Evolutionary conservation across 495 filamentous ascomycete species (phyloP).

Genomic region (Daldinia concentrica): DNA sequence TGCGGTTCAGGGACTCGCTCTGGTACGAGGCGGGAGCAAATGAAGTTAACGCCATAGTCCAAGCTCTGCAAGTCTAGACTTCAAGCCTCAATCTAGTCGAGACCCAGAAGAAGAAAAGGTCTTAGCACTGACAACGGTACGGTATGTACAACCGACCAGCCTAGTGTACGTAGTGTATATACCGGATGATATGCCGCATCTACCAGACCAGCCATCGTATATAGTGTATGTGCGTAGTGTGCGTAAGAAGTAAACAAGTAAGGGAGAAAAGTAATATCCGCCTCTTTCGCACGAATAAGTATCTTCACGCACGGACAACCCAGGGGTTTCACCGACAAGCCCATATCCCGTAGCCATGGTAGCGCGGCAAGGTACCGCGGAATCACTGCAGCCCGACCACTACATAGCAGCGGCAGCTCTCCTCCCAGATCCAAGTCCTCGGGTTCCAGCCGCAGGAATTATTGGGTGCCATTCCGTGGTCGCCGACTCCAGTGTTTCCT

Average conservation of each 20-base stretch:
- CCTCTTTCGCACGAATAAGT: not conserved
- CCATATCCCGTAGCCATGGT: not conserved
- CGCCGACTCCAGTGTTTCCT: constrained; percentile 2
- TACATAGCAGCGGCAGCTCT: not conserved
- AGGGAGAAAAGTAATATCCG: not conserved
- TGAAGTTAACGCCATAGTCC: not conserved
- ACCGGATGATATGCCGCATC: not conserved
- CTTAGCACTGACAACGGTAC: not conserved
- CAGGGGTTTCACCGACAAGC: constrained; percentile 5
- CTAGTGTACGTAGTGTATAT: not conserved
- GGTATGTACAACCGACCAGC: not conserved
- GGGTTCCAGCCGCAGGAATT: constrained; percentile 19
- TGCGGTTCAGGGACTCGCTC: not conserved
- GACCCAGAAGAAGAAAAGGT: not conserved
- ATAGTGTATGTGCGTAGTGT: not conserved
- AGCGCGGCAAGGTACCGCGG: not conserved
- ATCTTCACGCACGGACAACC: not conserved
- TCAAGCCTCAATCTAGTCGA: not conserved
- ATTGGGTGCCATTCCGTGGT: not conserved
- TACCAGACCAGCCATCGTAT: not conserved
- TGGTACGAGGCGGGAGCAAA: not conserved
- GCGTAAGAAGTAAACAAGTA: not conserved
- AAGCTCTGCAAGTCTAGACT: not conserved
- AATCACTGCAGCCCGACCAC: not conserved
- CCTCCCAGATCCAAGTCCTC: constrained; percentile 6